These are phyloP conservation scores for Pyricularia sp. DNA, from an alignment of 2,329 filamentous ascomycete species.

Conservation along the genomic window DNA sequence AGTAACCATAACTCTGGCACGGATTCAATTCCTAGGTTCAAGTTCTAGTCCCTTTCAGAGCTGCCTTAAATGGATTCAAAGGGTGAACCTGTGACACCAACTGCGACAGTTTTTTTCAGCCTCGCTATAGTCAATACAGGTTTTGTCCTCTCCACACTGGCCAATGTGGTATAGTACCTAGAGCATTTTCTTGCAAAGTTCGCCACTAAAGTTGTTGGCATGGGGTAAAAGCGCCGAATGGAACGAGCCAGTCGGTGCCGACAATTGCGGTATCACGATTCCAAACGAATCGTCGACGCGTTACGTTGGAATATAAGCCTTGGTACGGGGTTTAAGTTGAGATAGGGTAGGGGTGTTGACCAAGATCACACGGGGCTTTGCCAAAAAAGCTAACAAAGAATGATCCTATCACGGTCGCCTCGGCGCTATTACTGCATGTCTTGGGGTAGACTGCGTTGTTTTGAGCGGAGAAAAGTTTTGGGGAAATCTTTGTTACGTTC, in stretches of 20 bases:
- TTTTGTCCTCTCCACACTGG: neutral
- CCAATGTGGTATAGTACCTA: neutral
- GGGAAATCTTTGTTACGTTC: neutral
- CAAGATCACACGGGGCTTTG: neutral
- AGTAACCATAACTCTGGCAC: neutral
- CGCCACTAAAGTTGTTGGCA: neutral
- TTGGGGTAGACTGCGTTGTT: neutral
- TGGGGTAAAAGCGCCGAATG: neutral
- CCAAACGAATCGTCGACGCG: neutral
- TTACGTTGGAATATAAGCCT: neutral
- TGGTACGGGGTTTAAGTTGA: neutral
- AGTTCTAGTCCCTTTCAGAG: neutral
- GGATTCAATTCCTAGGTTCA: neutral
- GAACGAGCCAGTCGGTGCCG: neutral
- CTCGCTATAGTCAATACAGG: neutral
- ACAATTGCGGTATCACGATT: neutral
- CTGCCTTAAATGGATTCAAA: neutral
- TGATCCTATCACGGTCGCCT: neutral
- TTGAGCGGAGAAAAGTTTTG: neutral
- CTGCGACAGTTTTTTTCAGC: neutral
- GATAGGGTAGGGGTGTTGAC: neutral
- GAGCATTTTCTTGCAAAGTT: neutral
- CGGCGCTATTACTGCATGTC: neutral
- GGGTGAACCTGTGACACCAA: neutral
- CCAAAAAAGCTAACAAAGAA: neutral